Evolutionary conservation across 345 rosid species (phyloP).

Genomic region (Eutrema heterophyllum): DNA sequence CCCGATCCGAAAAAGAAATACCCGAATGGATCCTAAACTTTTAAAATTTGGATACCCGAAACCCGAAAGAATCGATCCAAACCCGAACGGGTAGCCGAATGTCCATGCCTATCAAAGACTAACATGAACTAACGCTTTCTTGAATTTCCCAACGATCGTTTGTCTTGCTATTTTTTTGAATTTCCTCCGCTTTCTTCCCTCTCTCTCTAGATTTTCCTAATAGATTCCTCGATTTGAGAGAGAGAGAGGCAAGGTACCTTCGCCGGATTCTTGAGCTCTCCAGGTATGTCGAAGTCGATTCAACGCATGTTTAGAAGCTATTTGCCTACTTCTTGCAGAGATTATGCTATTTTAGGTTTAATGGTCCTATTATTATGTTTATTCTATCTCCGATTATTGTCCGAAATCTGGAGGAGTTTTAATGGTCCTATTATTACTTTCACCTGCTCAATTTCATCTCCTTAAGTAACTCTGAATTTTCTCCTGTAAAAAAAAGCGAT

Average conservation of each 20-base stretch:
- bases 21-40: no score
- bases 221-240: neutral
- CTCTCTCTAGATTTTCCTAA: neutral
- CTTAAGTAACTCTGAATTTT: no score
- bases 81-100: no score
- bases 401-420: neutral
- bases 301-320: neutral
- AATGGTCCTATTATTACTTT: no score
- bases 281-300: conserved; percentile 11
- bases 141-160: neutral
- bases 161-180: neutral
- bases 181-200: neutral
- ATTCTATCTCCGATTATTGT: neutral
- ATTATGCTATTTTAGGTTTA: neutral
- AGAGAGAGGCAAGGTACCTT: neutral
- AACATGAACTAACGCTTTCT: no score
- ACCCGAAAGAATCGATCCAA: no score
- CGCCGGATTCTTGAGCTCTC: conserved; percentile 10
- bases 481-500: no score
- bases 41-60: no score
- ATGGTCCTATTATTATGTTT: no score
- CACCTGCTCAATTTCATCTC: neutral
- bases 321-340: neutral
- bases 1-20: no score
- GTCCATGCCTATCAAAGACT: no score